phyloP scores from a whole-genome alignment of 1,284 basidiomycete genomes.

The Jaminaea rosea region DNA sequence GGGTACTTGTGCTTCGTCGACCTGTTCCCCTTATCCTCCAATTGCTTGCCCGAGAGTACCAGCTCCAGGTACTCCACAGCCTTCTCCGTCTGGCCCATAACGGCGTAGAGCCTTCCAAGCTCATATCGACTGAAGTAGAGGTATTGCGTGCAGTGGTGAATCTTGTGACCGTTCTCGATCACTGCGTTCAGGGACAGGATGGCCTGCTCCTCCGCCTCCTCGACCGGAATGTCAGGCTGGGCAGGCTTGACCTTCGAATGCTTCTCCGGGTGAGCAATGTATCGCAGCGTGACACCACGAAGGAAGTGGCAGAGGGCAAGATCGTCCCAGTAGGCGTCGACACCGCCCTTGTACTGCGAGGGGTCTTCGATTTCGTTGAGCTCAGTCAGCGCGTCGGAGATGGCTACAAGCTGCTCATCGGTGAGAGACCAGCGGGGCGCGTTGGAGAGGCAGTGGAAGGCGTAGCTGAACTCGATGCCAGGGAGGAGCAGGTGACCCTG shows the following conservation, averaged over 20 bases:
- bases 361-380: constrained; percentile 23
- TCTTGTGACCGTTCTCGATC: constrained; percentile 22
- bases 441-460: constrained; percentile 44
- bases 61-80: constrained; percentile 34
- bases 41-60: constrained; percentile 31
- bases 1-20: constrained; percentile 39
- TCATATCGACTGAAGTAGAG: constrained; percentile 47
- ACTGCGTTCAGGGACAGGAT: constrained; percentile 32
- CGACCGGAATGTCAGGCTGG: constrained; percentile 18
- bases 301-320: constrained; percentile 42
- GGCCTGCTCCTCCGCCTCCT: constrained; percentile 35
- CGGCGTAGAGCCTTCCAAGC: constrained; percentile 37
- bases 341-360: constrained; percentile 17
- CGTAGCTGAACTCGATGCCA: constrained; percentile 41
- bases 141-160: too few relatives aligned
- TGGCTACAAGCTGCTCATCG: constrained; percentile 23
- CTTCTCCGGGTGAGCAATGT: constrained; percentile 42
- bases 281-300: constrained; percentile 39
- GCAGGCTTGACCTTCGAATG: constrained; percentile 20
- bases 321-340: constrained; percentile 37
- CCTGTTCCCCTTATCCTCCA: constrained; percentile 30
- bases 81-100: constrained; percentile 12
- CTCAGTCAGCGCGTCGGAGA: constrained; percentile 28
- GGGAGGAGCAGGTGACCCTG: constrained; percentile 37
- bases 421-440: constrained; percentile 30